Evolutionary conservation across 129 eudicot species (phyloP).

Genomic region (Heracleum sosnowskyi): DNA sequence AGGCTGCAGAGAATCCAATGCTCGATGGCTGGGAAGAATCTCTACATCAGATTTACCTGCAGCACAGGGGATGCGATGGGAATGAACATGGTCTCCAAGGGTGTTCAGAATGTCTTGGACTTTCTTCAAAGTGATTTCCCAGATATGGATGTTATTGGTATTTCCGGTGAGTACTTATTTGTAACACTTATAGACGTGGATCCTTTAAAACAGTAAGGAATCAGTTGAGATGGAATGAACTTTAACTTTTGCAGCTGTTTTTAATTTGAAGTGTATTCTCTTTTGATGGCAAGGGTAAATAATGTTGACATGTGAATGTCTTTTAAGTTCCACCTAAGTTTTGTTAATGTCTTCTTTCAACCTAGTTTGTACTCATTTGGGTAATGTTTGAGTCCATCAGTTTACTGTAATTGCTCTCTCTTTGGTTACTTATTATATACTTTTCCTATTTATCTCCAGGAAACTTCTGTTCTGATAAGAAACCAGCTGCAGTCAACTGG

Average conservation of each 20-base stretch:
- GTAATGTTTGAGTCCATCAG: background rate
- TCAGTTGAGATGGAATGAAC: background rate
- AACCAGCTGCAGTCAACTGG: slow-evolving; percentile 77
- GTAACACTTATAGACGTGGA: background rate
- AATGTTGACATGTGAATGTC: too few relatives aligned
- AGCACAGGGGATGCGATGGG: slow-evolving; percentile 83
- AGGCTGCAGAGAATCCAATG: slow-evolving; percentile 55
- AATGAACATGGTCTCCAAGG: slow-evolving; percentile 80
- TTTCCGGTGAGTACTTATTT: slow-evolving; percentile 37
- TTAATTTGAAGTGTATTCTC: background rate
- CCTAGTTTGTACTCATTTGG: too few relatives aligned
- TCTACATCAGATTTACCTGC: slow-evolving; percentile 54
- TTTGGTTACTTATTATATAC: background rate
- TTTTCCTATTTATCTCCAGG: slow-evolving; percentile 21
- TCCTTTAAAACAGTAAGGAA: background rate
- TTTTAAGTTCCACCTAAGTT: too few relatives aligned
- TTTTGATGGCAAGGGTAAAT: too few relatives aligned
- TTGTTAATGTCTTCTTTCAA: too few relatives aligned
- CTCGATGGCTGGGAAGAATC: slow-evolving; percentile 67
- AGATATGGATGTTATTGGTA: slow-evolving; percentile 72
- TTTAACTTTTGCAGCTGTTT: background rate
- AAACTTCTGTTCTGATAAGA: slow-evolving; percentile 64
- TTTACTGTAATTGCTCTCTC: background rate
- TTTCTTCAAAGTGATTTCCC: slow-evolving; percentile 48
- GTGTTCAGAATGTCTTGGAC: slow-evolving; percentile 66